Base-by-base conservation (phyloP, 805 yeast species). In the Starmerella floris region DNA sequence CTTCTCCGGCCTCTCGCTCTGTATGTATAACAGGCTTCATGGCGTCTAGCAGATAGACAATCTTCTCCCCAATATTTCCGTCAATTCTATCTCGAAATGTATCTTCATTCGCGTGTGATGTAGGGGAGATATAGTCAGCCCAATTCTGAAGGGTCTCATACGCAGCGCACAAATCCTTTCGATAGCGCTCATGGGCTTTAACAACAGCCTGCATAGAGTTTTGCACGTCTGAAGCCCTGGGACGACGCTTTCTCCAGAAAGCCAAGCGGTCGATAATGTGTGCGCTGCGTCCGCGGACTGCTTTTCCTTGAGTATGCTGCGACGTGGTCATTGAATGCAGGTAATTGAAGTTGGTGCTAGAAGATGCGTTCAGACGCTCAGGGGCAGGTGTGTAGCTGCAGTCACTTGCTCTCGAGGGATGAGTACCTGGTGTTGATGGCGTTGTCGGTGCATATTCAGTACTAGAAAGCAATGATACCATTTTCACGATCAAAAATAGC, bases 101-200 rank as follows among this genome's bases (percentile, higher is more conserved):
- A 30, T n/a, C 17, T 8, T 30, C 32, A n/a, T 11, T 11, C 15
- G 6, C 17, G 28, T 25, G 28, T 9, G 28, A 25, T 9, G 28
- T 13, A 13, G 28, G 28, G 15, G 17, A 11, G 32, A 31, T 31
- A 16, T 8, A 9, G 9, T 22, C 10, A 1, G 53, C 35, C 60
- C 60, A 56, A 2, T 41, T 34, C 4, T 21, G 30, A 34, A 55
- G 10, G 23, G 48, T 37, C 10, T 43, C 50, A 10, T 36, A 32
- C 17, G 51, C 48, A 1, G 11, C 23, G 19, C 23, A 20, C 23
- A 47, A 45, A 26, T 43, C 43, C 5, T 31, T 28, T 2, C 37
- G 22, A 22, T 54, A 51, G 23, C 23, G 21, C 35, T 56, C 55
- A 21, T 53, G 50, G 19, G 51, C 38, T 28, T 52, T 51, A 9